These are phyloP conservation scores for Boletus vinaceobasis DNA, from an alignment of 768 basidiomycete species.

Conservation along the genomic window DNA sequence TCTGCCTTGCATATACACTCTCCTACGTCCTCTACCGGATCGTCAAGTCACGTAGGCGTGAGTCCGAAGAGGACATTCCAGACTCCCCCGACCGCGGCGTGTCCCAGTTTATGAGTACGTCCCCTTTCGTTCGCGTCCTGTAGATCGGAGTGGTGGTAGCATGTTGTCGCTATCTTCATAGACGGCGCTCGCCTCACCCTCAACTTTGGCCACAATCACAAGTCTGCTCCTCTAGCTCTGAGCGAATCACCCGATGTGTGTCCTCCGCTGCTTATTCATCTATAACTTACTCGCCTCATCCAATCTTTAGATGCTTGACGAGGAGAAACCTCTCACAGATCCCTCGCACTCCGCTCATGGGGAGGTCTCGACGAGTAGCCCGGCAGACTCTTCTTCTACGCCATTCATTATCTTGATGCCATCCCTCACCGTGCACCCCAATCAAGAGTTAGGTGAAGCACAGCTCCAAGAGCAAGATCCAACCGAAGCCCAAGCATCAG, in stretches of 20 bases:
- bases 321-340: conserved; percentile 17
- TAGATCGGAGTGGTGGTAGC: background rate
- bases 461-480: background rate
- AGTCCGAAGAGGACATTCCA: conserved; percentile 9
- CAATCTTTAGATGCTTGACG: conserved; percentile 10
- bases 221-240: background rate
- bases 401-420: conserved; percentile 13
- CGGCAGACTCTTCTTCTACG: conserved; percentile 11
- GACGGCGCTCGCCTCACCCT: conserved; percentile 28
- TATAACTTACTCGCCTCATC: background rate
- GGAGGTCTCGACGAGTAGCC: conserved; percentile 9
- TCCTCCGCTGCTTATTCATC: background rate
- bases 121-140: background rate
- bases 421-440: conserved; percentile 9
- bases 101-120: conserved; percentile 28
- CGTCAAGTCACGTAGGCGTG: conserved; percentile 16
- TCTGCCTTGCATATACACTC: conserved; percentile 25
- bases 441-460: background rate
- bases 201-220: conserved; percentile 9
- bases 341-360: background rate
- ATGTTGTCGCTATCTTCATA: background rate
- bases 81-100: conserved; percentile 24
- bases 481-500: background rate
- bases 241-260: conserved; percentile 13
- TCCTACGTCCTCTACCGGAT: conserved; percentile 29